Base-by-base conservation (phyloP, 1,284 basidiomycete species). In the Austroboletus novae-zelandiae region DNA sequence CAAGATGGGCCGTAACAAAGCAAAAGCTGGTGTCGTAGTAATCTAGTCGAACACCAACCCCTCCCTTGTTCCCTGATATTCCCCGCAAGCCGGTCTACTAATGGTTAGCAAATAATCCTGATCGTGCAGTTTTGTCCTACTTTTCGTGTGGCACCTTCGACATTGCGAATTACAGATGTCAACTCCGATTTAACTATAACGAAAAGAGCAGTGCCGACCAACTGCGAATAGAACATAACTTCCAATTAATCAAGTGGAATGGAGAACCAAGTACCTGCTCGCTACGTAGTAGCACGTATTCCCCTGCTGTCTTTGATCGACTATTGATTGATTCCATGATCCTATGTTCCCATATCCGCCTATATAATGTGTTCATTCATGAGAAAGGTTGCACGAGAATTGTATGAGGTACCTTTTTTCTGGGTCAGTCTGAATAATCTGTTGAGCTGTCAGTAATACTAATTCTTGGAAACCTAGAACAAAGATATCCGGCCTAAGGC, bases 401-500 rank as follows among this genome's bases (percentile, higher is more conserved):
- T 20, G 32, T 50, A 44, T 46, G 29, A 18, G 51, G 14, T 45
- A 88, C 92, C 84, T 83, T 74, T 95, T 96, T 61, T 94, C 94
- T 0, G 95, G 94, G 70, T 99, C 97, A 4, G 96, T 91, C 66
- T 97, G 91, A 18, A 96, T 80, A 46, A 99, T 98, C 68, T 98
- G 95, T 65, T 97, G 93, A 5, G 97, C 93, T 7, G 92, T 98
- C 39, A 99, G 79, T 35, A 94, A 94, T 0, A 99, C 97, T 48
- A 99, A 94, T 70, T 99, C 97, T 70, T 99, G 97, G 64, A 99
- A 98, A 1, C 91, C 92, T 30, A 98, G 73, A n/a, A 86, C 86
- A 64, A 96, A 86, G 52, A 98, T 83, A 66, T 97, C 94, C 9
- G 94, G 91, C 42, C 91, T 94, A 53, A 29, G 42, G 11, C 40